phyloP scores from a whole-genome alignment of 768 basidiomycete species.

The Paxillus rubicundulus region DNA sequence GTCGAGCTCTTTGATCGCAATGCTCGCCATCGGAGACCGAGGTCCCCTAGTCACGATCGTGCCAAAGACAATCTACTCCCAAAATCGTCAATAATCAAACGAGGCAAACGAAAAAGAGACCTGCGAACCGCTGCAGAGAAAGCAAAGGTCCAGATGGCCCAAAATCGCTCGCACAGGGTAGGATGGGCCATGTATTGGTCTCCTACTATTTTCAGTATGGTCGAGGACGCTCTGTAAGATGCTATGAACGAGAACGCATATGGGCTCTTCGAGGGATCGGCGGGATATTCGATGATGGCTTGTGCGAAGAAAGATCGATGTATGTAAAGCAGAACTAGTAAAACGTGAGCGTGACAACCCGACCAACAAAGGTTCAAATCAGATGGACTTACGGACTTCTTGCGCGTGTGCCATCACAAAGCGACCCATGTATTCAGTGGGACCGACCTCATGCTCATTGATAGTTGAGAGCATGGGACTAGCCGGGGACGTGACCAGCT shows the following conservation, averaged over 20 bases:
- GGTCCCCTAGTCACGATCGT: slow-evolving; percentile 77
- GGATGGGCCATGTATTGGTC: slow-evolving; percentile 50
- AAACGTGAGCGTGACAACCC: slow-evolving; percentile 2
- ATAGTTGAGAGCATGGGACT: slow-evolving; percentile 11
- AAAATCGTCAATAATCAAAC: slow-evolving; percentile 1
- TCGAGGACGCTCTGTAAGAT: slow-evolving; percentile 55
- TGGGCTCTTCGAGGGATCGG: slow-evolving; percentile 61
- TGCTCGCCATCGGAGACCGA: slow-evolving; percentile 59
- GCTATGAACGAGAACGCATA: slow-evolving; percentile 67
- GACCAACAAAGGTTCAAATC: neutral
- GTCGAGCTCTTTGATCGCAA: slow-evolving; percentile 69
- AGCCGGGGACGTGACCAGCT: slow-evolving; percentile 36
- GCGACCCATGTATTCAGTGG: slow-evolving; percentile 36
- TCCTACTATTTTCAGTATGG: slow-evolving; percentile 49
- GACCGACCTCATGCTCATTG: slow-evolving; percentile 9
- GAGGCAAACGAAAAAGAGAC: neutral
- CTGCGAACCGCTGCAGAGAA: slow-evolving; percentile 51
- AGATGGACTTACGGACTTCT: slow-evolving; percentile 35
- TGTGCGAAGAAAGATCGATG: slow-evolving; percentile 71
- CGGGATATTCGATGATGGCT: slow-evolving; percentile 65
- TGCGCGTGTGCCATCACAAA: slow-evolving; percentile 36
- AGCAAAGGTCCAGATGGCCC: slow-evolving; percentile 62
- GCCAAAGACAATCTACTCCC: slow-evolving; percentile 66
- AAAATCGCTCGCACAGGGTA: slow-evolving; percentile 50
- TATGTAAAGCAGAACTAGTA: slow-evolving; percentile 56